Base-by-base conservation (phyloP, 2,329 filamentous ascomycete genomes). In the Aspergillus sp. region DNA sequence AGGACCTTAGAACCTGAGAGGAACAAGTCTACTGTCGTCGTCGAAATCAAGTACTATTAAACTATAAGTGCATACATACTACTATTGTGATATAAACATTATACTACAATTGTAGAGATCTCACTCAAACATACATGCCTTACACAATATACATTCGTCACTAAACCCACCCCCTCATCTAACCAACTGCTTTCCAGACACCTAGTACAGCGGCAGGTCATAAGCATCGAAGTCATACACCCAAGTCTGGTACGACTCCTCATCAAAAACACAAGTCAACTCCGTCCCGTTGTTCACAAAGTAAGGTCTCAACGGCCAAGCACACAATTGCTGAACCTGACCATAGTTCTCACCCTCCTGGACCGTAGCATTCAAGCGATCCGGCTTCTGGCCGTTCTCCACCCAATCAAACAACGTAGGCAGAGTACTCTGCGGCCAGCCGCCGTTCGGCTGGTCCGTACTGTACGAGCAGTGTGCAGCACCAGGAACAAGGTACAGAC, bases 401-500 rank as follows among this genome's bases (percentile, higher is more conserved):
- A 83, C 82, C 83, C 82, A 85, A 55, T 82, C 73, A 49, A 85
- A 80, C 64, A 83, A 70, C 1, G 69, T 75, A 62, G 75, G 73
- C 62, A 83, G 72, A 62, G 81, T 83, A 13, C 77, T 77, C 67
- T 80, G 70, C 1, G 79, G 80, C 75, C 65, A 75, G 82, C 0
- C 77, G 75, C 0, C 77, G 0, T 54, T 54, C 1, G 80, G 79
- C 72, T 82, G 78, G 0, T 78, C 70, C 3, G 69, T 59, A 70
- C 83, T 84, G 32, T 72, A 67, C 0, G 75, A 70, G 63, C 83
- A 86, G 72, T 85, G 83, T 0, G 74, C 82, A 0, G 80, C 83
- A 17, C 83, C 83, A 0, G 84, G 83, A 17, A 86, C 68, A 0
- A 85, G 77, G 71, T 80, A 86, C 42, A 86, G 75, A 52, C 80